Evolutionary conservation across 2,329 filamentous ascomycete species (phyloP), one percentile per base, ranked within the genome.

Genomic region (Phialophora chinensis): DNA sequence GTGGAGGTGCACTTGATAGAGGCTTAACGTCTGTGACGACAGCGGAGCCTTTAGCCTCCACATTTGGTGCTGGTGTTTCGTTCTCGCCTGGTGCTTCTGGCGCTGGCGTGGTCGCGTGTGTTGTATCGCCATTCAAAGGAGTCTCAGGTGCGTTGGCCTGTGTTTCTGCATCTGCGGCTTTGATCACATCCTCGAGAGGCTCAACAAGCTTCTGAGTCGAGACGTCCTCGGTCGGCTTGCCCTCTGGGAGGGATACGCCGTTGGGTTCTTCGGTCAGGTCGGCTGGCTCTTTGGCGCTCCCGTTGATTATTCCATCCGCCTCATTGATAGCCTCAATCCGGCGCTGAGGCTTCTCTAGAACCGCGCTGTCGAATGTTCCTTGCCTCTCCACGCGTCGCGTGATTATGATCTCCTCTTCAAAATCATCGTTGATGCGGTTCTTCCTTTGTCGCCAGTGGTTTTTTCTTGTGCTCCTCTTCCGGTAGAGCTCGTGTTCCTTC

Each of bases 401-500:
- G 6, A 42, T n/a, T 3, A 27, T 17, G 0, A 25, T 20, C 29
- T 53, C 31, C 20, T 23, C 20, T 11, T 27, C 47, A 4, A 14
- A 20, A 17, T n/a, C 25, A 3, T 23, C 47, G 50, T 69, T 57
- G 12, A 49, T 60, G 11, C 52, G 65, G 8, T 60, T 23, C 35
- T 65, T 70, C 57, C 12, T 74, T 74, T 66, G 74, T 73, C 31
- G 77, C 73, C 56, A 75, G 69, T 65, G 56, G 44, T 74, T 73
- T 33, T 74, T 72, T 33, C 77, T 75, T 5, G 75, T 74, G 8
- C 49, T 62, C 10, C 76, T 65, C 60, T 81, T 78, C 38, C 77
- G 78, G 53, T 79, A 74, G 8, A 77, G 77, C 23, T 78, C 78
- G n/a, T 70, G 66, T 10, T 76, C 66, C 61, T 81, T 78, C 42